phyloP scores from a whole-genome alignment of 148 eudicot genomes.

The Silene uniflora region DNA sequence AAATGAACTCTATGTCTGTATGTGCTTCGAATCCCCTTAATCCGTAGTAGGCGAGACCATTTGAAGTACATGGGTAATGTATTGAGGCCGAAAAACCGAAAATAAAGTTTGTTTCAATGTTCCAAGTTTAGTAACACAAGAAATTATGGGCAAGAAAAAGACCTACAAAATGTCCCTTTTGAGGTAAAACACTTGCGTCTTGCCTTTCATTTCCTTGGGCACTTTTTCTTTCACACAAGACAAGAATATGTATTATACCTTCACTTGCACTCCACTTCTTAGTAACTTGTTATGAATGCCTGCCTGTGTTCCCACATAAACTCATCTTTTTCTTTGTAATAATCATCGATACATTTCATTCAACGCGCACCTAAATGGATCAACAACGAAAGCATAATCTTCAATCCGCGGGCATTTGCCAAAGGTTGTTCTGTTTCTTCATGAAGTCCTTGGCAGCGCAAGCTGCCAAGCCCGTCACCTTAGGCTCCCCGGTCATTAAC shows the following conservation, averaged over 20 bases:
- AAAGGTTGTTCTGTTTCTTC: conserved; percentile 38
- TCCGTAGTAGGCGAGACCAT: too few relatives aligned
- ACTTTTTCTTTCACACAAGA: conserved; percentile 10
- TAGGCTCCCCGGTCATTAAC: conserved; percentile 22
- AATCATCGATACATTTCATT: conserved; percentile 6
- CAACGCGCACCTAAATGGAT: conserved; percentile 21
- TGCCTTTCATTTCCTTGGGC: neutral
- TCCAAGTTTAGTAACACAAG: neutral
- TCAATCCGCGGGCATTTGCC: conserved; percentile 35
- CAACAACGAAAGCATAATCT: conserved; percentile 21
- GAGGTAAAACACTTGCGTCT: neutral
- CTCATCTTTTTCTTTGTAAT: conserved; percentile 4
- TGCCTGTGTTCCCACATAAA: conserved; percentile 9
- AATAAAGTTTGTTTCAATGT: neutral
- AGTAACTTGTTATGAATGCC: conserved; percentile 14
- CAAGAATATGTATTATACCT: conserved; percentile 22
- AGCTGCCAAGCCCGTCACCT: conserved; percentile 41
- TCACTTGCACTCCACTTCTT: conserved; percentile 29
- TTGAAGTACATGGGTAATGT: too few relatives aligned
- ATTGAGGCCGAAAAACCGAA: neutral
- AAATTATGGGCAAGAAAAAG: neutral
- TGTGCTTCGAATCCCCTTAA: too few relatives aligned
- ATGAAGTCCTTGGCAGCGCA: conserved; percentile 37
- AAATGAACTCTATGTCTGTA: too few relatives aligned
- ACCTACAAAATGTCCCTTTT: conserved; percentile 4